Evolutionary conservation across 2,329 filamentous ascomycete species (phyloP).

Genomic region (Coleophoma cylindrospora): DNA sequence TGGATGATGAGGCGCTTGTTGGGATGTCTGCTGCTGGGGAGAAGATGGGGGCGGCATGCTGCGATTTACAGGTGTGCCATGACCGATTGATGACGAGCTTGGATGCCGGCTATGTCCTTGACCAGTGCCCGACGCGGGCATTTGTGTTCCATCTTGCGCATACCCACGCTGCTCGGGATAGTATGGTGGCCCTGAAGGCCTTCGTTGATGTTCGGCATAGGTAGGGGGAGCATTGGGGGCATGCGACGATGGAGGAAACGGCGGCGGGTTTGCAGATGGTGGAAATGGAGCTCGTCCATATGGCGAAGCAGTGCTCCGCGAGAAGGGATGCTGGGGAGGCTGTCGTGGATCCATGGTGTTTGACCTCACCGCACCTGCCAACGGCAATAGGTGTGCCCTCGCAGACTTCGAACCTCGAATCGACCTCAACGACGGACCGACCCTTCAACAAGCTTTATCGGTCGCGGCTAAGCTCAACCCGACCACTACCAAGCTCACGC

Average conservation of each 20-base stretch:
- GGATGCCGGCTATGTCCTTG: constrained; percentile 24
- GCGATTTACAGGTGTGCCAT: constrained; percentile 23
- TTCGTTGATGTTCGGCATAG: constrained; percentile 25
- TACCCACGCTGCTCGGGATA: constrained; percentile 22
- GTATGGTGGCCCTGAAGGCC: constrained; percentile 27
- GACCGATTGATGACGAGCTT: constrained; percentile 26
- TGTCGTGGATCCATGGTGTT: constrained; percentile 28
- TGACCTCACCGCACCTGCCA: not conserved
- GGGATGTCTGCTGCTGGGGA: constrained; percentile 33
- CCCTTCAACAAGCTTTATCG: too few relatives aligned
- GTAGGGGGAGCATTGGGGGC: constrained; percentile 19
- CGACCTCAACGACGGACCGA: too few relatives aligned
- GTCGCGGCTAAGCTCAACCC: too few relatives aligned
- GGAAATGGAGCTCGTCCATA: constrained; percentile 25
- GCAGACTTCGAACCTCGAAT: not conserved
- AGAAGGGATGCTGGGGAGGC: constrained; percentile 23
- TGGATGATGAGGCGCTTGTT: constrained; percentile 24
- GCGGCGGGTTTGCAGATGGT: constrained; percentile 18
- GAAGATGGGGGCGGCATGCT: constrained; percentile 45
- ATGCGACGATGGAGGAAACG: constrained; percentile 24
- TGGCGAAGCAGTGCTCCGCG: constrained; percentile 25
- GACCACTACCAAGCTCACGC: too few relatives aligned
- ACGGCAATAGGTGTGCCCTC: not conserved
- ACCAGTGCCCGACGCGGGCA: constrained; percentile 18
- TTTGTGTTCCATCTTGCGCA: constrained; percentile 21